These are phyloP conservation scores for Fomes fomentarius DNA, from an alignment of 1,284 basidiomycete genomes.

Conservation along the genomic window DNA sequence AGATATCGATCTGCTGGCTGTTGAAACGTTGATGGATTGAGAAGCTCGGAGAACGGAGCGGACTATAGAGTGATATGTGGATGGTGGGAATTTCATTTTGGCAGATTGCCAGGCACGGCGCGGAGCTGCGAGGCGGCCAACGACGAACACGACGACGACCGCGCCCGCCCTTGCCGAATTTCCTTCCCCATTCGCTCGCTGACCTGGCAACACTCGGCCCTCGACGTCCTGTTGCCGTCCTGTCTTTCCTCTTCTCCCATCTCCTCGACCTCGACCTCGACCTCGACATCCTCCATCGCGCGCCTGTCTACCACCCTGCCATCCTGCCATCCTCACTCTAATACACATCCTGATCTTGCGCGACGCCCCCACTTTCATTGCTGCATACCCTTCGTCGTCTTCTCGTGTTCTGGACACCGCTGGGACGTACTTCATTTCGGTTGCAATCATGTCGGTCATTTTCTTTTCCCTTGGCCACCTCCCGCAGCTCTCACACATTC, in stretches of 20 bases:
- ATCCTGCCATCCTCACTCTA: slow-evolving; percentile 28
- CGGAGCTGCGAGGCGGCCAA: slow-evolving; percentile 8
- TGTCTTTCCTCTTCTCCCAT: not conserved
- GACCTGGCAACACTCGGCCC: slow-evolving; percentile 14
- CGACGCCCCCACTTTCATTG: slow-evolving; percentile 22
- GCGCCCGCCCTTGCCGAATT: slow-evolving; percentile 14
- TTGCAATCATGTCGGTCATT: slow-evolving; percentile 22
- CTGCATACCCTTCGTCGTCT: slow-evolving; percentile 1
- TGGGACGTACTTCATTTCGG: slow-evolving; percentile 13
- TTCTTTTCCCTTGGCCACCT: slow-evolving; percentile 5
- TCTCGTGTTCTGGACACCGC: slow-evolving; percentile 16
- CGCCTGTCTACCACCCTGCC: too few species aligned
- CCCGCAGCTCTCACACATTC: slow-evolving; percentile 9
- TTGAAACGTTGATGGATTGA: too few species aligned
- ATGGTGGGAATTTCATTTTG: slow-evolving; percentile 8
- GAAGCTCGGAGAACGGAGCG: too few species aligned
- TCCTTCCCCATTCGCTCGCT: slow-evolving; percentile 21
- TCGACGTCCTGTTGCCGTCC: slow-evolving; percentile 1
- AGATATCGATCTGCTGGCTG: too few species aligned
- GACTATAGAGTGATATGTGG: too few species aligned
- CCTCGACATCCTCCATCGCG: too few species aligned
- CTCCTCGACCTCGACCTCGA: too few species aligned
- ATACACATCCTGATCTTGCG: slow-evolving; percentile 30
- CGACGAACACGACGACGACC: slow-evolving; percentile 17
- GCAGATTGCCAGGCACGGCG: slow-evolving; percentile 10